phyloP scores from a whole-genome alignment of 345 rosid species.

The Triadica sebifera region DNA sequence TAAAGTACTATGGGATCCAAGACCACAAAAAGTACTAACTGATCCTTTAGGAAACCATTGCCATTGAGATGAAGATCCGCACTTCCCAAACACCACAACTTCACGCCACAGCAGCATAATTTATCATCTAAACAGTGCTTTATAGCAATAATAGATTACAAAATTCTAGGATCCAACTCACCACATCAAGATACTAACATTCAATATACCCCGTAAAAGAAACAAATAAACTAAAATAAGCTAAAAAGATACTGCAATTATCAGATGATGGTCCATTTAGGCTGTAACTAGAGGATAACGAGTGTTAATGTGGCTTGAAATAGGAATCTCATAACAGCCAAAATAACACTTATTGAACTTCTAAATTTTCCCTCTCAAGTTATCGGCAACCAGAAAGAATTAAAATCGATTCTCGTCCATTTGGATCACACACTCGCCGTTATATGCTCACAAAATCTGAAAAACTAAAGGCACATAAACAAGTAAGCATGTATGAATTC shows the following conservation, averaged over 20 bases:
- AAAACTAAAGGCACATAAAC: conserved; percentile 5
- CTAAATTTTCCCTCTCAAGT: neutral
- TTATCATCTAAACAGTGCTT: no score
- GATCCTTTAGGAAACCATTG: neutral
- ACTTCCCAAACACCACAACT: neutral
- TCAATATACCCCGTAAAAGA: neutral
- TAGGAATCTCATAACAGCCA: neutral
- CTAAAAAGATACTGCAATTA: neutral
- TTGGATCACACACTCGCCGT: neutral
- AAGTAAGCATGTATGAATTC: conserved; percentile 13
- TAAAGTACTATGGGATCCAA: neutral
- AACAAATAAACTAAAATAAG: neutral
- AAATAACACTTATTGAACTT: neutral
- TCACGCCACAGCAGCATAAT: neutral
- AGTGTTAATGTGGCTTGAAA: no score
- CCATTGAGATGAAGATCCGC: neutral
- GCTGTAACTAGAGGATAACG: neutral
- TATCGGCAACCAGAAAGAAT: conserved; percentile 11
- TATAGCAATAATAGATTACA: neutral
- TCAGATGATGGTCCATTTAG: neutral
- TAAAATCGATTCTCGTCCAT: neutral
- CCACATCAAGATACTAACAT: neutral
- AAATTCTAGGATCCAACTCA: neutral
- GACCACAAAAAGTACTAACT: neutral
- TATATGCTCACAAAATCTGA: neutral